phyloP scores from a whole-genome alignment of 2,329 filamentous ascomycete genomes.

The Dothiorella sarmentorum region DNA sequence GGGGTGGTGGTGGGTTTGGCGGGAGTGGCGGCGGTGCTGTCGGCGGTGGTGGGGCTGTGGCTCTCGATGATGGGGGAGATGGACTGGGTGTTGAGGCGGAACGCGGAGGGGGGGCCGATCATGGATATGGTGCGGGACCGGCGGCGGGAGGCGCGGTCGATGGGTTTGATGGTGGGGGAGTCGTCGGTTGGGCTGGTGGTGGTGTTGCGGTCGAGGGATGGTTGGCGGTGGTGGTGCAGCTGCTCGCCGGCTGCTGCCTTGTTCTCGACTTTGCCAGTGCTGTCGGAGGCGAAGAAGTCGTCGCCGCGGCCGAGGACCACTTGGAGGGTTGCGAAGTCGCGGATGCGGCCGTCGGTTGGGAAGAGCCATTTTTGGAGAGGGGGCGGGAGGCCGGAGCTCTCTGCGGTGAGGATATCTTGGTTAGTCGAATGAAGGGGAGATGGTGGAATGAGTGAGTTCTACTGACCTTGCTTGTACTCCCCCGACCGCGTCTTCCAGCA shows the following conservation, averaged over 20 bases:
- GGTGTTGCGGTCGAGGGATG: constrained; percentile 22
- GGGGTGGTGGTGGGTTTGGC: not conserved
- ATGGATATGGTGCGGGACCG: constrained; percentile 32
- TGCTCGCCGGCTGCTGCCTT: constrained; percentile 30
- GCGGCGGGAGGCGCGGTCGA: constrained; percentile 25
- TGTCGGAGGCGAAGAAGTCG: constrained; percentile 41
- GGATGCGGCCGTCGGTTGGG: constrained; percentile 27
- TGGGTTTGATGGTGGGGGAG: not conserved
- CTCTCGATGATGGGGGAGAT: constrained; percentile 18
- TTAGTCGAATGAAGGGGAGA: not conserved
- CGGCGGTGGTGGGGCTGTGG: constrained; percentile 18
- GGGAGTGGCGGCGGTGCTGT: no score
- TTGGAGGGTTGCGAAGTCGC: constrained; percentile 35
- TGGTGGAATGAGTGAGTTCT: no score
- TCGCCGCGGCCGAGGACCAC: constrained; percentile 39
- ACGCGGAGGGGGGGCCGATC: constrained; percentile 26
- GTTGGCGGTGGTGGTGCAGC: constrained; percentile 24
- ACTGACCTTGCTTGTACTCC: constrained; percentile 35
- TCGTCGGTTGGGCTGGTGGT: constrained; percentile 13
- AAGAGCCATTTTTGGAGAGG: constrained; percentile 36
- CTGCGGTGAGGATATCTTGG: constrained; percentile 21
- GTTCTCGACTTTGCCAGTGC: constrained; percentile 36
- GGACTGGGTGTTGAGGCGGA: constrained; percentile 24
- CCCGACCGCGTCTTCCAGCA: constrained; percentile 38
- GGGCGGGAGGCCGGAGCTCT: constrained; percentile 34